Percentiles rank a stretch among this genome's conserved stretches.
Evolutionary conservation across 768 basidiomycete species (phyloP).

Genomic region (Kwoniella newhampshirensis): DNA sequence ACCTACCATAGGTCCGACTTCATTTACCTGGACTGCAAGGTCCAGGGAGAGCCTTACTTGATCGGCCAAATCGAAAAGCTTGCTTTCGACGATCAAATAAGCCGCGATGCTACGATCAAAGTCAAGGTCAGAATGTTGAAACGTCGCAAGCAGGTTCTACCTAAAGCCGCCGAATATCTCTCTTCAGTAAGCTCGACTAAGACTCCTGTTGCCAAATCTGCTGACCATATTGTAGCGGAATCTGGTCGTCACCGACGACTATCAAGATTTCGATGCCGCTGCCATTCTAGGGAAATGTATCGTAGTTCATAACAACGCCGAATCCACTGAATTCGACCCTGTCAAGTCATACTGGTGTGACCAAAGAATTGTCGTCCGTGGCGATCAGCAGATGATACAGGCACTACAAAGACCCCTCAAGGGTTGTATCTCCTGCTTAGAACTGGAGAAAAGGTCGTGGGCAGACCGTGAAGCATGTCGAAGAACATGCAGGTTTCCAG

Average conservation of each 20-base stretch:
- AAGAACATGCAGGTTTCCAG: conserved; percentile 11
- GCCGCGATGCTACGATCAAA: background rate
- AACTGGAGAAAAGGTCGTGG: background rate
- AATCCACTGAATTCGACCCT: background rate
- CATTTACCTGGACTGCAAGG: conserved; percentile 15
- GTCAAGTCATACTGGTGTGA: conserved; percentile 1
- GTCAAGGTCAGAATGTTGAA: background rate
- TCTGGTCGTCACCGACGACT: background rate
- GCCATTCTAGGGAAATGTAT: conserved; percentile 1
- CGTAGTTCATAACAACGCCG: background rate
- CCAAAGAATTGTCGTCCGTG: background rate
- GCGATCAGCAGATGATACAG: background rate
- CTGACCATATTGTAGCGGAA: too few species aligned
- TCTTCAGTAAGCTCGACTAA: too few species aligned
- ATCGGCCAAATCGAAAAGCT: conserved; percentile 17
- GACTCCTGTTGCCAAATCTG: too few species aligned
- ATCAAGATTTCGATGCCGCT: background rate
- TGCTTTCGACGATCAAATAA: too few species aligned
- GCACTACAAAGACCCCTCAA: conserved; percentile 1
- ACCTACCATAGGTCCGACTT: conserved; percentile 17
- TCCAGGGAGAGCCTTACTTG: conserved; percentile 7
- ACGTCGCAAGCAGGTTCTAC: background rate
- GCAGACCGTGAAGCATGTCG: conserved; percentile 9
- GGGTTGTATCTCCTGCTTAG: background rate
- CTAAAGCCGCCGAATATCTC: too few species aligned